Evolutionary conservation across 2,329 filamentous ascomycete species (phyloP).

Genomic region (Phialocephala subalpina): DNA sequence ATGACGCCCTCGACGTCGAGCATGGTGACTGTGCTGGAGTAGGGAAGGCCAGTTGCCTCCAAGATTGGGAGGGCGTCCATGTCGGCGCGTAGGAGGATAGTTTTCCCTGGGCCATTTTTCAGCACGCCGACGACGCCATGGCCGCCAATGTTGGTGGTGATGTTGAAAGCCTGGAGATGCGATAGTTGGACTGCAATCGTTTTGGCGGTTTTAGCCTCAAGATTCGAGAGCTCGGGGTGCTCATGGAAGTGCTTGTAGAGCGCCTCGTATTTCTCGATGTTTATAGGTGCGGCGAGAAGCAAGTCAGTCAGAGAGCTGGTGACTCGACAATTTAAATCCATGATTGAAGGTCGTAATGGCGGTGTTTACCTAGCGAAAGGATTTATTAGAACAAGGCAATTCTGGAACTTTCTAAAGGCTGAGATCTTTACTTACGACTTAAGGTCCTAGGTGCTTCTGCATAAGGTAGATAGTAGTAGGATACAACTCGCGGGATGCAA

Average conservation of each 20-base stretch:
- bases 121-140: constrained; percentile 64
- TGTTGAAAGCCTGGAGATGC: constrained; percentile 46
- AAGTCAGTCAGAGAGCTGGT: no score
- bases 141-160: constrained; percentile 62
- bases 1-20: constrained; percentile 54
- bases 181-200: constrained; percentile 52
- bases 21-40: constrained; percentile 56
- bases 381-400: background rate
- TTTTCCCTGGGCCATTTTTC: constrained; percentile 61
- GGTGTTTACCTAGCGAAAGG: background rate
- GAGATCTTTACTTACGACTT: background rate
- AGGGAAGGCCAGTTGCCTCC: constrained; percentile 62
- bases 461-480: background rate
- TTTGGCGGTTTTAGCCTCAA: constrained; percentile 60
- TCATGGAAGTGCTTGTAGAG: constrained; percentile 66
- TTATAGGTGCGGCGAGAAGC: constrained; percentile 13
- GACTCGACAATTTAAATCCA: background rate
- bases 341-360: background rate
- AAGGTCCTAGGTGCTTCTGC: background rate
- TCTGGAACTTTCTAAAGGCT: no score
- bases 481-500: background rate
- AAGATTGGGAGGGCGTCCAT: constrained; percentile 67
- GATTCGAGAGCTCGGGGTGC: constrained; percentile 65
- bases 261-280: constrained; percentile 52
- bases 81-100: constrained; percentile 66